These are phyloP conservation scores for Vigna trinervia DNA, from an alignment of 306 rosid species.

Conservation along the genomic window DNA sequence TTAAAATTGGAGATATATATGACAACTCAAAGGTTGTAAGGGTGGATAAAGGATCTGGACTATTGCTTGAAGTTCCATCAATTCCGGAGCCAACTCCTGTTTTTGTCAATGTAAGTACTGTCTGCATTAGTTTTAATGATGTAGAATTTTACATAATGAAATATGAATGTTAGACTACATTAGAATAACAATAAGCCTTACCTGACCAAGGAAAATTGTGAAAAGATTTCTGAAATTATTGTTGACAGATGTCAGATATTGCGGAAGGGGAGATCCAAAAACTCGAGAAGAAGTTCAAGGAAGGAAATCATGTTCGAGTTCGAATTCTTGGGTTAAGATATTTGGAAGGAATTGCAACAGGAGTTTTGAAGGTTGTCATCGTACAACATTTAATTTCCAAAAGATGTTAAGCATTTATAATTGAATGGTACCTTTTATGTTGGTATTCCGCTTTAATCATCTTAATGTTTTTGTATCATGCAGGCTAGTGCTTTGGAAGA, in stretches of 20 bases:
- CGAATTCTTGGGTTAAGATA: slow-evolving; percentile 87
- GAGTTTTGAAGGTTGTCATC: slow-evolving; percentile 78
- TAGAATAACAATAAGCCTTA: not conserved
- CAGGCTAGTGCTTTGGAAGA: slow-evolving; percentile 94
- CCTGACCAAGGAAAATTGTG: slow-evolving; percentile 18
- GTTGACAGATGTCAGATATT: slow-evolving; percentile 75
- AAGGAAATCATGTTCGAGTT: slow-evolving; percentile 80
- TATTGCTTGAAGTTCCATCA: slow-evolving; percentile 83
- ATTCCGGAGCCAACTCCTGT: slow-evolving; percentile 77
- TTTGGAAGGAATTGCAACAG: slow-evolving; percentile 94
- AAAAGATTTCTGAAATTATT: slow-evolving; percentile 36
- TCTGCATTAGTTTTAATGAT: slow-evolving; percentile 25
- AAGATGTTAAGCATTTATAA: slow-evolving; percentile 16
- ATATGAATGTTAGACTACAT: slow-evolving; percentile 30
- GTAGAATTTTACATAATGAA: slow-evolving; percentile 21
- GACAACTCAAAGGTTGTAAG: slow-evolving; percentile 82
- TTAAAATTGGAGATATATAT: slow-evolving; percentile 83
- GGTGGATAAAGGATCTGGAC: slow-evolving; percentile 80
- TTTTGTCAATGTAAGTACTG: slow-evolving; percentile 75
- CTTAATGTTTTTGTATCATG: slow-evolving; percentile 33
- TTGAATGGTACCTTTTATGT: slow-evolving; percentile 14
- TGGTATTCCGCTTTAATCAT: slow-evolving; percentile 19
- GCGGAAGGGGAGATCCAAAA: slow-evolving; percentile 74
- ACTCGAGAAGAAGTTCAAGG: slow-evolving; percentile 88
- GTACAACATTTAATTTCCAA: not conserved